Conservation (phyloP, 1,284 basidiomycete genomes). For the Kalmanozyma brasiliensis region DNA sequence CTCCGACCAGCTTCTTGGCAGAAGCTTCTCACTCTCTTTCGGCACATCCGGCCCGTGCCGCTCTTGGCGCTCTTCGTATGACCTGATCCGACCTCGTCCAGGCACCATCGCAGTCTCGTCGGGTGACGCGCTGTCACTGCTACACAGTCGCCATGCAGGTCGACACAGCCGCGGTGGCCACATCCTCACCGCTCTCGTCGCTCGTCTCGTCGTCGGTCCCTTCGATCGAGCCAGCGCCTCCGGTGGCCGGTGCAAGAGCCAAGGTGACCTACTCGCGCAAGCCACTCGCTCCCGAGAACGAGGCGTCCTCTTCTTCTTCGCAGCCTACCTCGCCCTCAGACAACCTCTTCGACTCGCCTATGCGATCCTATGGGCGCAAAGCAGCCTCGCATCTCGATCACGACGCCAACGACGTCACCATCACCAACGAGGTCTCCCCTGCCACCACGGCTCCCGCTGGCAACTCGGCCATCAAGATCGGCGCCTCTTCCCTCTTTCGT, state of each 20-base stretch:
- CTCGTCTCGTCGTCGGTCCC: constrained; percentile 39
- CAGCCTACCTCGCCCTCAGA: constrained; percentile 29
- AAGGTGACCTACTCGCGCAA: constrained; percentile 46
- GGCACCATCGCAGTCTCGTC: constrained; percentile 2
- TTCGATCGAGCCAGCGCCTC: constrained; percentile 23
- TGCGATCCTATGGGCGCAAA: constrained; percentile 29
- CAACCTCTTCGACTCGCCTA: constrained; percentile 35
- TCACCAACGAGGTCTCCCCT: constrained; percentile 28
- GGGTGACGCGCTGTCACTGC: neutral
- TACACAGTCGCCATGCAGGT: constrained; percentile 26
- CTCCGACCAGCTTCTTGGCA: neutral
- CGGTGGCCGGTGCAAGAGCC: constrained; percentile 15
- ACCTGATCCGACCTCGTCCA: constrained; percentile 5
- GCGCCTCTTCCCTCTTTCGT: constrained; percentile 21
- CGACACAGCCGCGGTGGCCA: constrained; percentile 8
- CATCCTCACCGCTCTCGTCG: constrained; percentile 36
- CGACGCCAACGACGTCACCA: constrained; percentile 16
- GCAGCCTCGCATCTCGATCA: constrained; percentile 6
- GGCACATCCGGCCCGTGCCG: neutral
- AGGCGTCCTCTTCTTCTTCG: constrained; percentile 25
- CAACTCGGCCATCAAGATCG: constrained; percentile 31
- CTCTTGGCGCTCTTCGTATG: neutral
- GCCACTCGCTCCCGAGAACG: constrained; percentile 7
- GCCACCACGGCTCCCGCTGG: constrained; percentile 23
- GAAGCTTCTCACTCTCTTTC: neutral